Evolutionary conservation across 176 grass and related monocot genomes (phyloP).

Genomic region (Zoysia pacifica): DNA sequence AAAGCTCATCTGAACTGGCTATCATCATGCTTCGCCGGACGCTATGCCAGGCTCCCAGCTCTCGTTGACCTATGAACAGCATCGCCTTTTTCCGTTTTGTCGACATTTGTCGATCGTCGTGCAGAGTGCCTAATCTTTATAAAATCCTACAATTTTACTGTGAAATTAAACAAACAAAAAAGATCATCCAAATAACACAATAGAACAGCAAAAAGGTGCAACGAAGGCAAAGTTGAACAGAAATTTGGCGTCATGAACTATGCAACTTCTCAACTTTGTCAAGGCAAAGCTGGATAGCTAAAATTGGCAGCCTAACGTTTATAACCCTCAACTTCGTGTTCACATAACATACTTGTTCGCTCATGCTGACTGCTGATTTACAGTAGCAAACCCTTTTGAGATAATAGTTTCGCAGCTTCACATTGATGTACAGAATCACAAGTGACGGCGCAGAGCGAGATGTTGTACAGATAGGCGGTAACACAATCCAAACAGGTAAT

Average conservation of each 20-base stretch:
- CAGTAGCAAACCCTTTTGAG: not conserved
- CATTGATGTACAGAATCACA: slow-evolving; percentile 27
- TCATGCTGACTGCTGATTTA: slow-evolving; percentile 1
- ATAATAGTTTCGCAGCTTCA: not conserved
- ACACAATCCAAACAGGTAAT: slow-evolving; percentile 24
- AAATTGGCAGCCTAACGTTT: not conserved
- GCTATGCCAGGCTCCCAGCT: too few relatives aligned
- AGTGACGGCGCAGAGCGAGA: not conserved
- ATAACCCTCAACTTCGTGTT: not conserved
- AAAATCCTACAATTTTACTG: too few relatives aligned
- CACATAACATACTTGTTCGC: not conserved
- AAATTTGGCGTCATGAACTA: not conserved
- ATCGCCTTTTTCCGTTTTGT: too few relatives aligned
- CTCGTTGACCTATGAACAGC: too few relatives aligned
- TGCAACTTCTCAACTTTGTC: too few relatives aligned
- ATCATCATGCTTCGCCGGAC: too few relatives aligned
- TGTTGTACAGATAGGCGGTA: not conserved
- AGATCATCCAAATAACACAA: not conserved
- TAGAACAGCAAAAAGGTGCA: not conserved
- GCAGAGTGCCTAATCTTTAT: too few relatives aligned
- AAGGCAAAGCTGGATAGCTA: too few relatives aligned
- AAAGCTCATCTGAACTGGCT: too few relatives aligned
- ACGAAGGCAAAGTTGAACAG: too few relatives aligned
- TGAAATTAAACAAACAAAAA: not conserved
- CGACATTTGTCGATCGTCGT: too few relatives aligned